A percentile compares a stretch with the other conserved stretches of the same genome.
These are phyloP conservation scores for Scutellaria baicalensis DNA, from an alignment of 257 asterid species.

Conservation along the genomic window DNA sequence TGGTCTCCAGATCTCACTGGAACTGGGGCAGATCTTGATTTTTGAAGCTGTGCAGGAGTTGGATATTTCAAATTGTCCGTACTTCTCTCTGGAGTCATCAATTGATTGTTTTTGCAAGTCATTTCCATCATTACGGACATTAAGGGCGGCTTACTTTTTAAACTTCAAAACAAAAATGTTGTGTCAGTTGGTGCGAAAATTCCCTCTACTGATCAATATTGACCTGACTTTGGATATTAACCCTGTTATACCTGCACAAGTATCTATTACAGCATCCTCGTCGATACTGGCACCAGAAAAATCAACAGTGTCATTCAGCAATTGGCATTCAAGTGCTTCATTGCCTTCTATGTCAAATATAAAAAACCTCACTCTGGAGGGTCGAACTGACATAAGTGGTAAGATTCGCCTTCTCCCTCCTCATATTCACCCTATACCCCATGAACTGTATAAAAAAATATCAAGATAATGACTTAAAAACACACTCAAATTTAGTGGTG, in stretches of 20 bases:
- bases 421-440: background rate
- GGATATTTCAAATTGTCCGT: conserved; percentile 78
- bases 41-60: conserved; percentile 69
- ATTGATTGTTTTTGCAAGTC: conserved; percentile 53
- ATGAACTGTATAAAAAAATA: background rate
- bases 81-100: conserved; percentile 49
- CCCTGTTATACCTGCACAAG: conserved; percentile 56
- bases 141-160: conserved; percentile 56
- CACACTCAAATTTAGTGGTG: background rate
- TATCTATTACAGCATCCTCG: conserved; percentile 39
- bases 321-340: conserved; percentile 16
- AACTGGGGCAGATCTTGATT: conserved; percentile 28
- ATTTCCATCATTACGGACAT: conserved; percentile 62
- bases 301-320: conserved; percentile 14
- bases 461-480: background rate
- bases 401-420: conserved; percentile 16
- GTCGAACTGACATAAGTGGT: conserved; percentile 73
- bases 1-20: conserved; percentile 22
- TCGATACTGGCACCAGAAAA: conserved; percentile 22
- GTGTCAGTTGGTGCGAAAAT: conserved; percentile 43
- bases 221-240: conserved; percentile 65
- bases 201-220: conserved; percentile 45
- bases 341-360: conserved; percentile 34
- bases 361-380: conserved; percentile 59
- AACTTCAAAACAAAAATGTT: conserved; percentile 38